Evolutionary conservation across 2,329 filamentous ascomycete genomes (phyloP), one percentile per base, ranked within the genome.

Genomic region (Aspergillus clavatus): DNA sequence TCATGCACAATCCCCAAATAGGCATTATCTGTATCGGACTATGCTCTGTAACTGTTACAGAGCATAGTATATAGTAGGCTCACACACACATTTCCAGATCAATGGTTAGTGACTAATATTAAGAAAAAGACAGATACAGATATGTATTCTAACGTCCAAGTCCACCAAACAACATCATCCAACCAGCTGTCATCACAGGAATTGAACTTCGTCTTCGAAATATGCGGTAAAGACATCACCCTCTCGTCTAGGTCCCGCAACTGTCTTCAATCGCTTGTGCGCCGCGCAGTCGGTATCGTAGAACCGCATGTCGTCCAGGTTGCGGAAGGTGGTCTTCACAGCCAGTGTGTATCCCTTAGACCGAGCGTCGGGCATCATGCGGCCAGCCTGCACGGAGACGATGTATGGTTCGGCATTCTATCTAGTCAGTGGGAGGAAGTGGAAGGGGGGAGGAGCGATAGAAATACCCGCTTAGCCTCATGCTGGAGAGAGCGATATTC

Each of bases 391-490:
- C 61, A 78, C 67, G 43, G 73, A 72, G 23, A 79, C 67, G 52
- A 87, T 83, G 63, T 86, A 87, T 1, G 79, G 79, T 62, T 83
- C 79, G 48, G 81, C 82, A 55, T 84, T 75, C 83, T 86, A 31
- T 12, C 8, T 27, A 10, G 12, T 27, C 26, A 27, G 8, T 27
- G 8, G 26, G 8, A 27, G 8, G 8, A 7, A 10, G 26, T 8
- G 26, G 8, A 2, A 7, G n/a, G 12, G 31, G n/a, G 31, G 12
- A 12, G n/a, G 7, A 28, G 2, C n/a, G 6, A 40, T 4, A 19
- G 41, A 16, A 31, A 31, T 21, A 24, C 29, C 11, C 49, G 68
- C 68, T 62, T 69, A 70, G 29, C 61, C 24, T 58, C 43, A 23
- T n/a, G 59, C 55, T 23, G n/a, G n/a, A 72, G 47, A 5, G 53